Conservation (phyloP, 108 stramenopile species). For the Cyclotella atomus region DNA sequence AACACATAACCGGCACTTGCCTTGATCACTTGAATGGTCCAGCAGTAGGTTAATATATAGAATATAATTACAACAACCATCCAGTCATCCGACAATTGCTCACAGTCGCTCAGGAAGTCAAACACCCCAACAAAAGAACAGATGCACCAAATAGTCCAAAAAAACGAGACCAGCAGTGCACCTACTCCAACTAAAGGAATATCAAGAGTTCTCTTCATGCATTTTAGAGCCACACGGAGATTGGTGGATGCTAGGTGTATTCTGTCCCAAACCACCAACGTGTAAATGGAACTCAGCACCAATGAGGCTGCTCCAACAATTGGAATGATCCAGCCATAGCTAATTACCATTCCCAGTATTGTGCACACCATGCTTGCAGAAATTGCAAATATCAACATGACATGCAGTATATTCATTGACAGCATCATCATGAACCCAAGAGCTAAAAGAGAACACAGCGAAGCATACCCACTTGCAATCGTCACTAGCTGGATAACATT, state of each 20-base stretch:
- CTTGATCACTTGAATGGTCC: constrained; percentile 70
- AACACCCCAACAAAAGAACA: constrained; percentile 72
- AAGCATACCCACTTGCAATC: constrained; percentile 43
- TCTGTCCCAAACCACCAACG: constrained; percentile 49
- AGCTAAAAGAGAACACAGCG: constrained; percentile 30
- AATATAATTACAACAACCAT: constrained; percentile 45
- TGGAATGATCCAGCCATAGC: constrained; percentile 30
- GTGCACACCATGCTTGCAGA: constrained; percentile 28
- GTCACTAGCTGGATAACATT: constrained; percentile 43
- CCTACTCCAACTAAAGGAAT: constrained; percentile 54
- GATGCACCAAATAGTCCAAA: constrained; percentile 70
- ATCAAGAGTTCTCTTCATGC: constrained; percentile 49
- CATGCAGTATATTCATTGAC: constrained; percentile 32
- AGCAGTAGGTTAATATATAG: constrained; percentile 65
- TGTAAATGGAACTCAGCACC: constrained; percentile 37
- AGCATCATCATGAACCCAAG: constrained; percentile 56
- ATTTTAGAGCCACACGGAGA: constrained; percentile 51
- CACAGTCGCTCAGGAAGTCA: constrained; percentile 54
- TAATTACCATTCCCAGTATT: constrained; percentile 22
- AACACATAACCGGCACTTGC: constrained; percentile 36
- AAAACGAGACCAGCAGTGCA: constrained; percentile 46
- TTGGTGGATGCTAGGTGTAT: constrained; percentile 60
- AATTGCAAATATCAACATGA: constrained; percentile 34
- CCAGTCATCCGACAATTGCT: constrained; percentile 40
- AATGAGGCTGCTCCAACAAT: constrained; percentile 16